Evolutionary conservation across 2,329 filamentous ascomycete species (phyloP), one percentile per base, ranked within the genome.

Genomic region (Cryoendolithus antarcticus): DNA sequence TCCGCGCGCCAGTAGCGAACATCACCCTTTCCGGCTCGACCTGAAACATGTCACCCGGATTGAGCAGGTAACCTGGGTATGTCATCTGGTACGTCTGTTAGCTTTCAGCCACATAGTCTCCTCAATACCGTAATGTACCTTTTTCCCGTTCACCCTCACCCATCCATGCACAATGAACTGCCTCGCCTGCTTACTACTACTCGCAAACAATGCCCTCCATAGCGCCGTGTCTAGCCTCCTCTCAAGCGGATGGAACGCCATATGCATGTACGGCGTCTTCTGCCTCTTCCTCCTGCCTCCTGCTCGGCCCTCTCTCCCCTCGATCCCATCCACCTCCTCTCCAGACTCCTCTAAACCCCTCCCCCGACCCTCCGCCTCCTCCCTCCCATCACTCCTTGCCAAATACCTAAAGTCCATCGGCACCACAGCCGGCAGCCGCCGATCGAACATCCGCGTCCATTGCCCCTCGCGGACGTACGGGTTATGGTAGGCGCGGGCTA

Each of bases 21-120:
- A 98, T 72, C 41, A 98, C 91, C 51, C 80, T 77, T 30, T 94
- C 85, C 30, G 83, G 72, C 12, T 95, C 82, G 53, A 98, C 89
- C 60, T 93, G 86, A 71, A 98, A 98, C 77, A 98, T 85, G 60
- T 98, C 91, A 51, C 91, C 91, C 2, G 91, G 93, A 62, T 98
- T 98, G 30, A 98, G 74, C 48, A 86, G 78, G 62, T 98, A 98
- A 40, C 86, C 82, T 7, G 91, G 88, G 57, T 91, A 84, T 47
- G 74, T 71, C 83, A 96, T 94, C 89, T 94, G 50, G 10, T 19
- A 19, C 15, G 15, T 19, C 15, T 19, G 15, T 19, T 19, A 19
- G 15, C 15, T 19, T 19, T 19, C 15, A 19, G 15, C 15, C 15
- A 13, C 31, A 13, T 32, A 30, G 21, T 36, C 15, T 33, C 27